Base-by-base conservation (phyloP, 257 asterid species). In the Lycium ferocissimum region DNA sequence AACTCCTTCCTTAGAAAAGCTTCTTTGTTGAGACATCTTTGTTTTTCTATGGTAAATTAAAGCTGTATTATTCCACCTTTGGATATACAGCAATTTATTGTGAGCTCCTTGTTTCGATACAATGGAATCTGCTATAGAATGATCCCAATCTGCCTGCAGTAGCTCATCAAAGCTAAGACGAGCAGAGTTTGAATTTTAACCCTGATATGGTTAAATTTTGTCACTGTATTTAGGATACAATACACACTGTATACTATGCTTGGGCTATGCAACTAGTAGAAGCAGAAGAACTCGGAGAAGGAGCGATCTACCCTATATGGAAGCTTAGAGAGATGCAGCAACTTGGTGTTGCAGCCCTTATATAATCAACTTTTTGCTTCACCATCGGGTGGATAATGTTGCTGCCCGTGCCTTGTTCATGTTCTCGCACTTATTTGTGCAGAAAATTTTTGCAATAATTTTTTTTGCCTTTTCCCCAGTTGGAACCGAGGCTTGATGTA, bases 251-350 rank as follows among this genome's bases (percentile, higher is more conserved):
- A 22, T 93, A 91, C 84, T 95, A 97, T 83, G 96, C 94, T 38
- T 97, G 99, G 99, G 99, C 99, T 0, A 94, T 97, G 99, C 98
- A 94, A 89, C 98, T 91, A 89, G 85, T 95, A 73, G 95, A 91
- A 59, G 94, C 91, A 3, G 98, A 95, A 89, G 98, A 95, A 87
- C 86, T 87, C 11, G 98, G 94, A 58, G 94, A 92, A 15, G 98
- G 91, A 26, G 94, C 93, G 67, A 84, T 92, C 22, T 86, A 86
- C 88, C 94, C 98, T 12, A 89, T 92, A 81, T 97, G 99, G 99
- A 94, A 91, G 94, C 98, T 97, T 69, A 86, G 94, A 85, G 99
- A 97, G 92, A 93, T 97, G 96, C 98, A 95, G 88, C 98, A 94
- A 84, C 88, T 89, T 40, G 99, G 98, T 9, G 92, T 95, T 73